Evolutionary conservation across 2,329 filamentous ascomycete genomes (phyloP), one percentile per base, ranked within the genome.

Genomic region (Chaetomiaceae sp.): DNA sequence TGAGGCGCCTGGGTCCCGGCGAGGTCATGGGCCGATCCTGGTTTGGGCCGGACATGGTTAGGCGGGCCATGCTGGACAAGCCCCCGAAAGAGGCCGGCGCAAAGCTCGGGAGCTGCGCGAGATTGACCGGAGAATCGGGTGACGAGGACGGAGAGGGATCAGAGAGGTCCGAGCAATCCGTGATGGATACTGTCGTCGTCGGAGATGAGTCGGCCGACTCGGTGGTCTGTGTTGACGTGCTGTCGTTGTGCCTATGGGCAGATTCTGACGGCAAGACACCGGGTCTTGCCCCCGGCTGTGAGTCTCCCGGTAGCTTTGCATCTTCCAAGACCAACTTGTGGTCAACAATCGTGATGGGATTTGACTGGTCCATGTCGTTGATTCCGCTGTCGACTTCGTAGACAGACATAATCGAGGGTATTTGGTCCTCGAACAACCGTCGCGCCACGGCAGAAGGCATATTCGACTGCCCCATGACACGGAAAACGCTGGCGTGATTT

Each of bases 181-280:
- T 89, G 17, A 89, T 96, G 5, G 90, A 96, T 44, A 93, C 81
- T 2, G 92, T 96, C 3, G 91, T 96, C 7, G 92, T 97, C 1
- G 93, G 93, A 8, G 92, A 97, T 19, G 92, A 96, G 63, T 96
- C 91, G 37, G 88, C 88, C 1, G 93, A 97, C 57, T 88, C 89
- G 14, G 87, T 88, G 48, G 78, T 78, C 56, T 86, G 85, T 3
- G 86, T 89, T 7, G 85, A 91, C n/a, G 82, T 85, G 70, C 86
- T 89, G 65, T 88, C 81, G 65, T 83, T 78, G 66, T 88, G 86
- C 63, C 85, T 82, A 69, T 89, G 87, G 57, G 73, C 73, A 55
- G 72, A 64, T 59, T 78, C 75, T 3, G 71, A 63, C 27, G 71
- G 64, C 46, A 78, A 61, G 45, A 70, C 63, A 50, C 66, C 65